Conservation (phyloP, 768 basidiomycete genomes). For the Porpolomopsis calyptriformis region DNA sequence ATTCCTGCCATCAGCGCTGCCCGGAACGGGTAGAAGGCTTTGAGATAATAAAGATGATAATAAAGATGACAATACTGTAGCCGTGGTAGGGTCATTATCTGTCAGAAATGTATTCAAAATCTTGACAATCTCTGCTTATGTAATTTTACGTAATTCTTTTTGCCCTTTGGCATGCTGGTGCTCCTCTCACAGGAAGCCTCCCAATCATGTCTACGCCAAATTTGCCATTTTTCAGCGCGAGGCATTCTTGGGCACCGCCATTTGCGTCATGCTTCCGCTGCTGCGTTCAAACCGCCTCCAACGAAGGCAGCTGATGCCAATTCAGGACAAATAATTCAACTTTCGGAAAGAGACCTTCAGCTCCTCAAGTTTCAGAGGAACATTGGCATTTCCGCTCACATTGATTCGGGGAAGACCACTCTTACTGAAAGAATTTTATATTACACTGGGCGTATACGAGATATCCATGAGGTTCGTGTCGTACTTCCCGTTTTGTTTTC, state of each 20-base stretch:
- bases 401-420: constrained; percentile 97
- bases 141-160: too few species aligned
- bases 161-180: constrained; percentile 6
- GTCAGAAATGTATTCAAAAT: too few species aligned
- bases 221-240: not conserved
- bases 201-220: not conserved
- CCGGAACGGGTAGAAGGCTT: too few species aligned
- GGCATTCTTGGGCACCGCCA: constrained; percentile 17
- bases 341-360: constrained; percentile 55
- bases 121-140: too few species aligned
- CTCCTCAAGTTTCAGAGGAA: constrained; percentile 77
- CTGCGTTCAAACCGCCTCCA: not conserved
- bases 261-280: constrained; percentile 36
- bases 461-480: constrained; percentile 90
- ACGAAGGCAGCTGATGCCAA: not conserved
- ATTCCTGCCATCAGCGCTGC: too few species aligned
- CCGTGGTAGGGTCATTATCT: too few species aligned
- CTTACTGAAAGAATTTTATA: constrained; percentile 91
- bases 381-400: constrained; percentile 92
- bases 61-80: too few species aligned
- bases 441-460: constrained; percentile 91
- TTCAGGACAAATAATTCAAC: constrained; percentile 20
- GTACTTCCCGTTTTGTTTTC: constrained; percentile 7
- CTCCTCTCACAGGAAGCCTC: not conserved
- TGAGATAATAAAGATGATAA: too few species aligned